phyloP scores from a whole-genome alignment of 768 basidiomycete species.

The Coprinopsis cinerea region DNA sequence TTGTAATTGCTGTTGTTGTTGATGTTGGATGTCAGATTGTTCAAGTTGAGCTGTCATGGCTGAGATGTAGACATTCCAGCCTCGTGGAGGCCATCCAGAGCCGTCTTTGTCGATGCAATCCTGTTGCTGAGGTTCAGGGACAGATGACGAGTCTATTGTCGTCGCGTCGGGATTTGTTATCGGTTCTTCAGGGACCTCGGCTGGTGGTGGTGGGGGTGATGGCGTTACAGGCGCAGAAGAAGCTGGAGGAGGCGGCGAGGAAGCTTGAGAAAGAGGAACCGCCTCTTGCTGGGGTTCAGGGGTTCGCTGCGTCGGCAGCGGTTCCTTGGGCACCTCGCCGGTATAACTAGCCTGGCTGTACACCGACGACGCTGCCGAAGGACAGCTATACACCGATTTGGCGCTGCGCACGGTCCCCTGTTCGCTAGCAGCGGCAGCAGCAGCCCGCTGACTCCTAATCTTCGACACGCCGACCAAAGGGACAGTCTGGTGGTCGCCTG shows the following conservation, averaged over 20 bases:
- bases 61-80: slow-evolving; percentile 6
- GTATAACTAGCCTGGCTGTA: neutral
- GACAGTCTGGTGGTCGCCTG: neutral
- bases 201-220: neutral
- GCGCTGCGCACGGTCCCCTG: too few species aligned
- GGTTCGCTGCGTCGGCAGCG: too few species aligned
- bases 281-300: too few species aligned
- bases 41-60: slow-evolving; percentile 5
- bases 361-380: neutral
- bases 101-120: neutral
- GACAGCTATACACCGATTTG: neutral
- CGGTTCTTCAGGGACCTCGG: neutral
- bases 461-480: too few species aligned
- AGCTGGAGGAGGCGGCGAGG: neutral
- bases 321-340: too few species aligned
- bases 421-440: too few species aligned
- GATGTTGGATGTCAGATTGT: neutral
- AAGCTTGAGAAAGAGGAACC: too few species aligned
- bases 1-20: neutral
- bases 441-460: too few species aligned
- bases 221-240: neutral
- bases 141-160: neutral
- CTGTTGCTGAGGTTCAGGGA: neutral
- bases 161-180: neutral
- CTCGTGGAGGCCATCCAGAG: slow-evolving; percentile 5